Conservation (phyloP, 73 alveolate species). For the Paramecium sexaurelia region DNA sequence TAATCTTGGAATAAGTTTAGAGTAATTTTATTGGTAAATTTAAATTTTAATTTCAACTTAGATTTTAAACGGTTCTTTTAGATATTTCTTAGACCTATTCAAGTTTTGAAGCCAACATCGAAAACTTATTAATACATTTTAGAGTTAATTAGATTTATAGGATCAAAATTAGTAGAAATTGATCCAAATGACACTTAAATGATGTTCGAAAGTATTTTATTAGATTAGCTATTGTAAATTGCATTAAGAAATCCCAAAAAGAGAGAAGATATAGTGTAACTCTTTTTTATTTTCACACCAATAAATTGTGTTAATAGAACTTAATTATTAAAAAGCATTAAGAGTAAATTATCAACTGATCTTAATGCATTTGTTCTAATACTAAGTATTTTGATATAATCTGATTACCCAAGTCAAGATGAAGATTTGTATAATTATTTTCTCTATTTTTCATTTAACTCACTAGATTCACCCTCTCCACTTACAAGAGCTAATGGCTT, state of each 20-base stretch:
- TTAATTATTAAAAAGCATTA: conserved; percentile 5
- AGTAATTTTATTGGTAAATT: conserved; percentile 56
- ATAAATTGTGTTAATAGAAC: conserved; percentile 10
- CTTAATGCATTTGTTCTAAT: conserved; percentile 41
- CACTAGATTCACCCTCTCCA: conserved; percentile 65
- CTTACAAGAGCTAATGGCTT: conserved; percentile 65
- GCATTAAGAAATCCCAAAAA: conserved; percentile 52
- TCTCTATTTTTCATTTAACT: background rate
- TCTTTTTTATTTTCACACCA: conserved; percentile 46
- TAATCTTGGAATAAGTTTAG: conserved; percentile 53
- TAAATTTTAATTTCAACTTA: background rate
- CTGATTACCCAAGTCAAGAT: conserved; percentile 45
- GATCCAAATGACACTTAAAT: conserved; percentile 65
- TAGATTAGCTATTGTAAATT: conserved; percentile 19
- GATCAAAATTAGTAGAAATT: conserved; percentile 60
- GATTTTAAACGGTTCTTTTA: conserved; percentile 64
- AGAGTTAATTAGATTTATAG: conserved; percentile 46
- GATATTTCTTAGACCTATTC: conserved; percentile 57
- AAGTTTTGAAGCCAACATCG: conserved; percentile 57
- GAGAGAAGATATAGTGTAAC: conserved; percentile 58
- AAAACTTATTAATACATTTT: conserved; percentile 52
- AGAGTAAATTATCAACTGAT: conserved; percentile 44
- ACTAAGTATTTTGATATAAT: conserved; percentile 45
- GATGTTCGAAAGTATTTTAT: conserved; percentile 69
- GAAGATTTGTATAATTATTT: conserved; percentile 46